These are phyloP conservation scores for Cardamine chenopodiifolia DNA, from an alignment of 345 rosid genomes.

Conservation along the genomic window DNA sequence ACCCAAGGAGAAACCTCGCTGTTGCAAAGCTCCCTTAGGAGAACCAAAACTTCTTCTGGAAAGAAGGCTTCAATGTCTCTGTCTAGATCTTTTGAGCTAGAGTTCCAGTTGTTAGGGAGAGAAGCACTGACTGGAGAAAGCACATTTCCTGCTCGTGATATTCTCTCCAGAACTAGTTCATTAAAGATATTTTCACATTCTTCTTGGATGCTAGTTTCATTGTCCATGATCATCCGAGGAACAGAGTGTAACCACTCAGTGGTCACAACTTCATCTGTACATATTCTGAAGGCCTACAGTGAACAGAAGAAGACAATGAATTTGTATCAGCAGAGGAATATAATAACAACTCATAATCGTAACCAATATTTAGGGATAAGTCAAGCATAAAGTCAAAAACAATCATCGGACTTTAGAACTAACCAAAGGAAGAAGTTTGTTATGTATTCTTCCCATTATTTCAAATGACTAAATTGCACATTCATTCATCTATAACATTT, in stretches of 20 bases:
- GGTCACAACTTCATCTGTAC: slow-evolving; percentile 62
- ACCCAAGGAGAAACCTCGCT: slow-evolving; percentile 89
- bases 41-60: slow-evolving; percentile 64
- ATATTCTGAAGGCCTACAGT: slow-evolving; percentile 68
- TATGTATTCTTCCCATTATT: neutral
- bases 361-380: slow-evolving; percentile 7
- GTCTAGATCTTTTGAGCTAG: slow-evolving; percentile 45
- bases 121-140: slow-evolving; percentile 35
- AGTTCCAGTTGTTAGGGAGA: slow-evolving; percentile 27
- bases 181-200: slow-evolving; percentile 90
- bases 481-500: slow-evolving; percentile 16
- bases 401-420: neutral
- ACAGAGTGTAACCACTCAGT: slow-evolving; percentile 92
- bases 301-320: slow-evolving; percentile 16
- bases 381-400: slow-evolving; percentile 3
- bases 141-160: slow-evolving; percentile 60
- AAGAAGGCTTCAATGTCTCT: slow-evolving; percentile 54
- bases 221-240: slow-evolving; percentile 81
- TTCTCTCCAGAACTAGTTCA: slow-evolving; percentile 75
- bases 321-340: slow-evolving; percentile 12
- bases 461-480: neutral
- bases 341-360: neutral
- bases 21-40: slow-evolving; percentile 68
- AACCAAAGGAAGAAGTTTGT: slow-evolving; percentile 3
- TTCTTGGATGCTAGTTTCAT: slow-evolving; percentile 91